Evolutionary conservation across 441 rosid genomes (phyloP).

Genomic region (Euphorbia corollata): DNA sequence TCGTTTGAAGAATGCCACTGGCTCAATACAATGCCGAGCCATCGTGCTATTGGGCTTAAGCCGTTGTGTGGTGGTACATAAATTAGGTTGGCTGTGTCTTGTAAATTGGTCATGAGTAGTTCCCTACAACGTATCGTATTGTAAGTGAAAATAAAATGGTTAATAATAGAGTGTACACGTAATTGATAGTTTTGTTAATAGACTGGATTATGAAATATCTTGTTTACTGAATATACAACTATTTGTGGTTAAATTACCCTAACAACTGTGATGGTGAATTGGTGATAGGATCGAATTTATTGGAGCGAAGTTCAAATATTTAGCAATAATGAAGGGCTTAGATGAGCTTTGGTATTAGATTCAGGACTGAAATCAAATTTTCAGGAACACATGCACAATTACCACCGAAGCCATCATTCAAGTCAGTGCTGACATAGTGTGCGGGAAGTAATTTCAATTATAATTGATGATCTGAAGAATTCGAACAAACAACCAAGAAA

Average conservation of each 20-base stretch:
- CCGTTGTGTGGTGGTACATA: conserved; percentile 9
- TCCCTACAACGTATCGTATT: background rate
- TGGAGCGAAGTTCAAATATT: too few species aligned
- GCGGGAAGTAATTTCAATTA: background rate
- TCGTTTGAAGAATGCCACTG: conserved; percentile 75
- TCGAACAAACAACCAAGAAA: background rate
- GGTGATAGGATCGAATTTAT: too few species aligned
- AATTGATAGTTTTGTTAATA: too few species aligned
- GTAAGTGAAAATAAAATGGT: background rate
- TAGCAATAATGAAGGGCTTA: too few species aligned
- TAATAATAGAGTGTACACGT: background rate
- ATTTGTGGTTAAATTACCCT: too few species aligned
- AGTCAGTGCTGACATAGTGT: background rate
- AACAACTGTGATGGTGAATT: too few species aligned
- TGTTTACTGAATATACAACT: too few species aligned
- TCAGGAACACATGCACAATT: too few species aligned
- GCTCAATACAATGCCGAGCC: conserved; percentile 45
- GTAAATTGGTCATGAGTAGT: background rate
- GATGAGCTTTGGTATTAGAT: too few species aligned
- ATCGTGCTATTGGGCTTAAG: background rate
- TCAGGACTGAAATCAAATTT: too few species aligned
- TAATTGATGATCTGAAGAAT: background rate
- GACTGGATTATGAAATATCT: background rate
- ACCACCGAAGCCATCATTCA: too few species aligned
- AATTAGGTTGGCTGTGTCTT: background rate